Evolutionary conservation across 305 asterid genomes (phyloP), one percentile per base, ranked within the genome.

Genomic region (Nicotiana rustica): DNA sequence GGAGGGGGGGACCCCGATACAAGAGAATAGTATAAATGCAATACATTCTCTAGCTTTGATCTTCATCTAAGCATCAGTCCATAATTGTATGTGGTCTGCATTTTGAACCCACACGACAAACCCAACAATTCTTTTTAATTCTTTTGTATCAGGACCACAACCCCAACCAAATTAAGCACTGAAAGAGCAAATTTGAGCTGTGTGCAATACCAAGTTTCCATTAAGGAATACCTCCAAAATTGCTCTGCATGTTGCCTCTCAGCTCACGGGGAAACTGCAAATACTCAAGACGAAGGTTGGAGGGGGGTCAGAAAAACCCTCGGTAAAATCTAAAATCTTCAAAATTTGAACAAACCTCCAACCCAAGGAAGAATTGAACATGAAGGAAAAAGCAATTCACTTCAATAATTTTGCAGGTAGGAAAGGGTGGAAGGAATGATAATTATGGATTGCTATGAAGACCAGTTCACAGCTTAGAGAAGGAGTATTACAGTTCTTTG

Each of bases 51-150:
- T 55, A 55, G 31, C 47, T 52, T 52, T 76, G 66, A 55, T 17
- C n/a, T 55, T 76, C 80, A 15, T 52, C 65, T 15, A 75, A 75
- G 47, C 65, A 14, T 55, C n/a, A 15, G 49, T 76, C 19, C 66
- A 29, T 17, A 9, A 9, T 55, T 29, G 80, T 55, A 21, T 76
- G 49, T 31, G 70, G 52, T 9, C 52, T 44, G 52, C 52, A 9
- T 44, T 44, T 44, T 41, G 49, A 41, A 41, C 13, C 52, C 52
- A 44, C 52, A 44, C 52, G 3, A 44, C 52, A 44, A 52, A 52
- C 62, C 35, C 21, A 0, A 73, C 47, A 65, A 66, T 64, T 21
- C 10, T 33, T 33, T 2, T 0, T 33, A 2, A 4, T 6, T 6
- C 6, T 31, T 66, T 14, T 0, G 12, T 35, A 12, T 67, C 75